Evolutionary conservation across 2,329 filamentous ascomycete species (phyloP).

Genomic region (Ophiosphaerella narmari): DNA sequence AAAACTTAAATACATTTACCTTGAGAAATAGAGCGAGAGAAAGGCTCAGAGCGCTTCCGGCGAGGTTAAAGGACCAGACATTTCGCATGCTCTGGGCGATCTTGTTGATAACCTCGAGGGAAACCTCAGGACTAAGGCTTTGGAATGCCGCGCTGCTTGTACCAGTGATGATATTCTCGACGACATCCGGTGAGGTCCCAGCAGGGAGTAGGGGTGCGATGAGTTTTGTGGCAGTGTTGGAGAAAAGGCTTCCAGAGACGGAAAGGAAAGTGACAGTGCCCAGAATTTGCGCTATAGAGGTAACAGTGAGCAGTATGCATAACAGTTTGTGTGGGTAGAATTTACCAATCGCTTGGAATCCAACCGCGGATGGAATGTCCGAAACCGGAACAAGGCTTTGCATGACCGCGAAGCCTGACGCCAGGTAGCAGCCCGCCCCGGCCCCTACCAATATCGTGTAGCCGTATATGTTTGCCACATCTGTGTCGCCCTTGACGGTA

Average conservation of each 20-base stretch:
- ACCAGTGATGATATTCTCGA: neutral
- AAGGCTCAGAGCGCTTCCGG: neutral
- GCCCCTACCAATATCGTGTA: slow-evolving; percentile 3
- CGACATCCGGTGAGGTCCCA: neutral
- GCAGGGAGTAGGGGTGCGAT: neutral
- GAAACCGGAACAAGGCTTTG: slow-evolving; percentile 11
- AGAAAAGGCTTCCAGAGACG: slow-evolving; percentile 3
- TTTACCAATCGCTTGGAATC: no score
- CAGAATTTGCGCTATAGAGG: neutral
- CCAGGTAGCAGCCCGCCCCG: slow-evolving; percentile 17
- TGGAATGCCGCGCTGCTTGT: neutral
- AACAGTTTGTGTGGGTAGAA: no score
- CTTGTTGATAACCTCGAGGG: neutral
- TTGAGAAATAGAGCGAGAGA: no score
- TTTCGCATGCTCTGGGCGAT: neutral
- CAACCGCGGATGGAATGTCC: slow-evolving; percentile 19
- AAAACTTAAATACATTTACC: no score
- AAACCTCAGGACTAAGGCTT: neutral
- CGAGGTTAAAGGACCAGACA: neutral
- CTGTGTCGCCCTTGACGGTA: slow-evolving; percentile 19
- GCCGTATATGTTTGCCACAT: slow-evolving; percentile 17
- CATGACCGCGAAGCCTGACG: slow-evolving; percentile 20
- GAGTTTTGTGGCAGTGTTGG: neutral
- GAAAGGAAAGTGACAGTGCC: slow-evolving; percentile 4
- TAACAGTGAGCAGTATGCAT: neutral